Evolutionary conservation across 306 rosid genomes (phyloP).

Genomic region (Biancaea sappan): DNA sequence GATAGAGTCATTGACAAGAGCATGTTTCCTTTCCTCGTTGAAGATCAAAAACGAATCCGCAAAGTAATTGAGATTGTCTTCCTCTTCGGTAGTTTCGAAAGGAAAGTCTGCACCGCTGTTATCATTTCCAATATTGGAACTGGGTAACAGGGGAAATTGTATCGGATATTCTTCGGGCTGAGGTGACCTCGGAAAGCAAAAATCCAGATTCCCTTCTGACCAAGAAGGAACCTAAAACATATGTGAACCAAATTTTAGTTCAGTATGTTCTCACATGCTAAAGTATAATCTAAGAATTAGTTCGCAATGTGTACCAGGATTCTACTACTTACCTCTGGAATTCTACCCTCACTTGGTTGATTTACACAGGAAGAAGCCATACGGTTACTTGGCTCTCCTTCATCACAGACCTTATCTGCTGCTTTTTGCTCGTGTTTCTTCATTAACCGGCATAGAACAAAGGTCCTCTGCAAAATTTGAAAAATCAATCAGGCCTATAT

Average conservation of each 20-base stretch:
- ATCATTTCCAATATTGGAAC: constrained; percentile 5
- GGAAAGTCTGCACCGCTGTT: neutral
- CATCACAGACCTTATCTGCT: constrained; percentile 10
- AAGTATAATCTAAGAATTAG: neutral
- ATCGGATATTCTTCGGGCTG: neutral
- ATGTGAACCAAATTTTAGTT: constrained; percentile 16
- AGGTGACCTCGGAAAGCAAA: too few relatives aligned
- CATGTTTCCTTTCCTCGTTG: constrained; percentile 11
- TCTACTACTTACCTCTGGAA: constrained; percentile 42
- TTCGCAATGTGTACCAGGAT: constrained; percentile 5
- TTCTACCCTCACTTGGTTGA: neutral
- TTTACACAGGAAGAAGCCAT: constrained; percentile 19
- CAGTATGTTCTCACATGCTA: constrained; percentile 1
- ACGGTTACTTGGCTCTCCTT: constrained; percentile 32
- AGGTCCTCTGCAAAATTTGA: constrained; percentile 43
- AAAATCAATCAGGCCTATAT: constrained; percentile 10
- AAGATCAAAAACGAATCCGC: too few relatives aligned
- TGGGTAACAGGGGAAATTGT: neutral
- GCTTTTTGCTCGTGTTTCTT: constrained; percentile 33
- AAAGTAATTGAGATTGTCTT: too few relatives aligned
- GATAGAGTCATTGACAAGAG: constrained; percentile 8
- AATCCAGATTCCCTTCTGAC: neutral
- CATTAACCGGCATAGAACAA: constrained; percentile 54
- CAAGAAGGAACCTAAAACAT: constrained; percentile 16
- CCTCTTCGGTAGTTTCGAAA: neutral